A percentile compares a stretch with the other conserved stretches of the same genome.
phyloP scores from a whole-genome alignment of 306 rosid genomes.

The Acmispon strigosus region DNA sequence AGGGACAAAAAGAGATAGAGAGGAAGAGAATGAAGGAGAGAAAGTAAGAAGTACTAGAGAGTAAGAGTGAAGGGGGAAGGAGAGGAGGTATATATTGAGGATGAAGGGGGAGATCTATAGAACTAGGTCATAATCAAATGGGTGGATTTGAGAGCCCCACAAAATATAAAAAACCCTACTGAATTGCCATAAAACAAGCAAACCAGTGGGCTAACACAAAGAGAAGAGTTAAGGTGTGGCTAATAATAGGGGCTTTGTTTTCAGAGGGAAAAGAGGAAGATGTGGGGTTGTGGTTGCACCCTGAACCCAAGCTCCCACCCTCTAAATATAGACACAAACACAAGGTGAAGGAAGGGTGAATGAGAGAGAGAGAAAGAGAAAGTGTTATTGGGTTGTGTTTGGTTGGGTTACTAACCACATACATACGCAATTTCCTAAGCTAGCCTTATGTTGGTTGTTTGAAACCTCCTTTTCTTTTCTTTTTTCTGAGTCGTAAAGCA shows the following conservation, averaged over 20 bases:
- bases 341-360: not conserved
- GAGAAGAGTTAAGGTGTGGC: slow-evolving; percentile 30
- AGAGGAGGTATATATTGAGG: slow-evolving; percentile 23
- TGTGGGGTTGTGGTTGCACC: slow-evolving; percentile 72
- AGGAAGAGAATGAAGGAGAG: not conserved
- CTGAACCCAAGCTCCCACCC: slow-evolving; percentile 33
- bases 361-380: slow-evolving; percentile 12
- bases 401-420: slow-evolving; percentile 45
- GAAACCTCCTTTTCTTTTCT: slow-evolving; percentile 96
- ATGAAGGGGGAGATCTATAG: slow-evolving; percentile 20
- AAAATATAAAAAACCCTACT: slow-evolving; percentile 27
- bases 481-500: slow-evolving; percentile 90
- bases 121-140: slow-evolving; percentile 49
- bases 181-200: slow-evolving; percentile 53
- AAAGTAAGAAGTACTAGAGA: not conserved
- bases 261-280: slow-evolving; percentile 49
- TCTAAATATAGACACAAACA: slow-evolving; percentile 51
- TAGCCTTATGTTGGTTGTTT: slow-evolving; percentile 56
- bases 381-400: not conserved
- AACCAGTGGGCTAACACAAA: slow-evolving; percentile 26
- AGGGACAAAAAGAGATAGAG: slow-evolving; percentile 2
- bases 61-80: slow-evolving; percentile 7
- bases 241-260: slow-evolving; percentile 34
- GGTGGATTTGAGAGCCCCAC: slow-evolving; percentile 34
- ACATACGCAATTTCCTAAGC: slow-evolving; percentile 83